These are phyloP conservation scores for Babesia ovis DNA, from an alignment of 169 alveolate genomes.

Conservation along the genomic window DNA sequence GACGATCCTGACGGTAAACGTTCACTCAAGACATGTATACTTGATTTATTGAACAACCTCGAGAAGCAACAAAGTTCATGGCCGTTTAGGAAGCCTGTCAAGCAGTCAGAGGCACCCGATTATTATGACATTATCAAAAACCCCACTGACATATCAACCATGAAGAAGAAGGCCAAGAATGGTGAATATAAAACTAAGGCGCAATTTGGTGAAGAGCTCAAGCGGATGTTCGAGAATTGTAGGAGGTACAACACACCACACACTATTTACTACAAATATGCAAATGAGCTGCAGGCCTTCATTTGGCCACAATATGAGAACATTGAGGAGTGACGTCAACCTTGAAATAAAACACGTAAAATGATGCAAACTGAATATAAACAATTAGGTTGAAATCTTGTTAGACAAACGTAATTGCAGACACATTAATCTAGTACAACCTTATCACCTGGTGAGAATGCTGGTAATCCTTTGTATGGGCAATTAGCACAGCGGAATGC, in stretches of 20 bases:
- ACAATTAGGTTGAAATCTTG: neutral
- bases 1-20: conserved; percentile 39
- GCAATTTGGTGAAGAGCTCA: conserved; percentile 91
- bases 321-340: conserved; percentile 62
- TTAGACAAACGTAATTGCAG: neutral
- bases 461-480: conserved; percentile 92
- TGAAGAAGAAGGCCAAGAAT: conserved; percentile 86
- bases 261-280: conserved; percentile 95
- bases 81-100: conserved; percentile 96
- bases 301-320: conserved; percentile 86
- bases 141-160: conserved; percentile 95
- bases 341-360: neutral
- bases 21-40: conserved; percentile 79
- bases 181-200: conserved; percentile 89
- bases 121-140: conserved; percentile 93
- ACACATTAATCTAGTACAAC: conserved; percentile 41
- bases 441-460: conserved; percentile 92
- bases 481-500: conserved; percentile 94
- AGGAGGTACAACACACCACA: conserved; percentile 91
- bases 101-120: conserved; percentile 94
- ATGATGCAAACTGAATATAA: neutral
- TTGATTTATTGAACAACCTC: conserved; percentile 75
- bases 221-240: conserved; percentile 94
- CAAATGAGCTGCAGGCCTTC: conserved; percentile 90
- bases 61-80: conserved; percentile 87